Percentiles rank a stretch among this genome's conserved stretches.
phyloP scores from a whole-genome alignment of 2,329 filamentous ascomycete genomes.

The Exophiala lecanii-corni region DNA sequence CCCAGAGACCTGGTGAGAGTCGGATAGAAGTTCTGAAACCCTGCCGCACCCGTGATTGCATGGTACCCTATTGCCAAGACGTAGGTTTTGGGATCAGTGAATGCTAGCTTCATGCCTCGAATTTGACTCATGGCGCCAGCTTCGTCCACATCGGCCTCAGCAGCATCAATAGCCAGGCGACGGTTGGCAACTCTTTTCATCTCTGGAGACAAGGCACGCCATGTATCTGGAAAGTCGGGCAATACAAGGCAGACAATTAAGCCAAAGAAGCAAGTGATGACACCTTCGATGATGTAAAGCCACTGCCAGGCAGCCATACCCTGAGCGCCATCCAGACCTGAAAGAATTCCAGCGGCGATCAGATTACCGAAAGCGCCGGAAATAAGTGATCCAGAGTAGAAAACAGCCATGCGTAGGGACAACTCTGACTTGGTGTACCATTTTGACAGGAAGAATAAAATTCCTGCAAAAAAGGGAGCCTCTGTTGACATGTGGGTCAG shows the following conservation, averaged over 20 bases:
- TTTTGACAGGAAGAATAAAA: constrained; percentile 47
- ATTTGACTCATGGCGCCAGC: constrained; percentile 46
- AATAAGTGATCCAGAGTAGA: constrained; percentile 49
- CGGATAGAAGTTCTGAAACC: constrained; percentile 56
- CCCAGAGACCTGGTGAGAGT: constrained; percentile 45
- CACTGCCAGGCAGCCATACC: constrained; percentile 39
- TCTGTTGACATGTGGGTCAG: constrained; percentile 29
- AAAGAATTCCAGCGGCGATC: constrained; percentile 48
- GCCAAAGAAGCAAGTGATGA: constrained; percentile 34
- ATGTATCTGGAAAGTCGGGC: constrained; percentile 40
- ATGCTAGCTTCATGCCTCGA: constrained; percentile 47
- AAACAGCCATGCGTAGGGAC: constrained; percentile 47
- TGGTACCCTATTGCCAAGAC: constrained; percentile 46
- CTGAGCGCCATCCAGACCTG: constrained; percentile 33
- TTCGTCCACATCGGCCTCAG: constrained; percentile 47
- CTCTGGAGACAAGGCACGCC: constrained; percentile 39
- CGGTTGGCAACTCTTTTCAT: constrained; percentile 45
- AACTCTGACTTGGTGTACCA: constrained; percentile 52
- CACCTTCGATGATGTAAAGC: constrained; percentile 39
- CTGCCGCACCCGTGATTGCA: constrained; percentile 46
- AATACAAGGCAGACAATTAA: constrained; percentile 32
- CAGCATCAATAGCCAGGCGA: constrained; percentile 48
- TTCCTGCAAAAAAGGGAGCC: constrained; percentile 44
- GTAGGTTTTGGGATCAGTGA: constrained; percentile 41
- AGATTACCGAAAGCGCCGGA: constrained; percentile 51